phyloP scores from a whole-genome alignment of 2,329 filamentous ascomycete genomes.

The Aureobasidium zeae region DNA sequence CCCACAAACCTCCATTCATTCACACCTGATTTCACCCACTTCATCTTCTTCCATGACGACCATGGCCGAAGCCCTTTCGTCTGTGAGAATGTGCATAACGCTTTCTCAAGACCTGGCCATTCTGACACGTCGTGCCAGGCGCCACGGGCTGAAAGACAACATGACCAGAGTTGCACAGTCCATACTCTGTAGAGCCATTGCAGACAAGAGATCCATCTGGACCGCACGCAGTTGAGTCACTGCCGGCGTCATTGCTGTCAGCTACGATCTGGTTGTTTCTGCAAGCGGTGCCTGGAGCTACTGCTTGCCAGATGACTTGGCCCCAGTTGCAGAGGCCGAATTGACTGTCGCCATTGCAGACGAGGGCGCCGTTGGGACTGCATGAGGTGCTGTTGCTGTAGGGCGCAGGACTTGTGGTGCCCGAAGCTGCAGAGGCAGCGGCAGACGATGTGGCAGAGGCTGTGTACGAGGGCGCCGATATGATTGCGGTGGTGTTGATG shows the following conservation, averaged over 20 bases:
- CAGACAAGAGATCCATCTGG: conserved; percentile 32
- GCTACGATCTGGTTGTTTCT: conserved; percentile 24
- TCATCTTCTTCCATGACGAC: not conserved
- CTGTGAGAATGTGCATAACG: conserved; percentile 2
- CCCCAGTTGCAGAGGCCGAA: conserved; percentile 38
- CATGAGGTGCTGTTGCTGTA: conserved; percentile 27
- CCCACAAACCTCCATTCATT: too few species aligned
- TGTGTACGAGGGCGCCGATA: conserved; percentile 1
- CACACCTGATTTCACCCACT: not conserved
- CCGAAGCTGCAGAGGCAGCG: not conserved
- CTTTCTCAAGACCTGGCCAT: conserved; percentile 31
- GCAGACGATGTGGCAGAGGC: not conserved
- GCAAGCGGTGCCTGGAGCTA: conserved; percentile 37
- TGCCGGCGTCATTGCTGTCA: conserved; percentile 18
- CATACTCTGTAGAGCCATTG: conserved; percentile 33
- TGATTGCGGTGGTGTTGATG: conserved; percentile 3
- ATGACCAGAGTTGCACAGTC: conserved; percentile 35
- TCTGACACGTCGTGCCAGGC: conserved; percentile 35
- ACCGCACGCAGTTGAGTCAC: conserved; percentile 25
- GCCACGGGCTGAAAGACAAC: conserved; percentile 36
- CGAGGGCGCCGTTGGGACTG: conserved; percentile 32
- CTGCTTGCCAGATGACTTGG: conserved; percentile 32
- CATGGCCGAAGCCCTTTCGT: not conserved
- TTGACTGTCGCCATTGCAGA: conserved; percentile 35
- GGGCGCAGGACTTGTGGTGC: not conserved